These are phyloP conservation scores for Apostasia ramifera DNA, from an alignment of 106 monocot species.

Conservation along the genomic window DNA sequence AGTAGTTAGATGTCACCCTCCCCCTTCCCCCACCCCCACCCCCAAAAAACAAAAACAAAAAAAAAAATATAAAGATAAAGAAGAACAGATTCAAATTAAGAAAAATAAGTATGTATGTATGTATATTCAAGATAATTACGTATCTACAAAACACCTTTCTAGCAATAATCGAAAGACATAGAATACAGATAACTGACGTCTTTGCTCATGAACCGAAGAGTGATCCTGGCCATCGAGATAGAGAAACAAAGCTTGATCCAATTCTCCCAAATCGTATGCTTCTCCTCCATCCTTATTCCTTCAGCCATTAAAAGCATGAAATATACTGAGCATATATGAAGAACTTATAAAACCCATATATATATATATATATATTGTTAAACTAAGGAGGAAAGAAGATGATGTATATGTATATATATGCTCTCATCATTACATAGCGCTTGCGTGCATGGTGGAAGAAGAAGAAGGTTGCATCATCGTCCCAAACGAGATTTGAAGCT, in stretches of 20 bases:
- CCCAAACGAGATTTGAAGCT: slow-evolving; percentile 27
- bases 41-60: no score
- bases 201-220: slow-evolving; percentile 62
- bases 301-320: slow-evolving; percentile 9
- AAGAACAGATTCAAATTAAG: no score
- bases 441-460: slow-evolving; percentile 38
- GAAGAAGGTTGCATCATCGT: slow-evolving; percentile 13
- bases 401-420: neutral
- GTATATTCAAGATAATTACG: no score
- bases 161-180: no score
- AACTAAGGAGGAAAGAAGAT: neutral
- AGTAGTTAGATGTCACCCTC: slow-evolving; percentile 7
- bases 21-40: neutral
- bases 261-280: slow-evolving; percentile 69
- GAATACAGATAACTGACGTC: slow-evolving; percentile 21
- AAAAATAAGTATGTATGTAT: no score
- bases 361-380: neutral
- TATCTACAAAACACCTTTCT: no score
- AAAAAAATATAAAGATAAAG: no score
- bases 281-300: slow-evolving; percentile 28
- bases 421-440: slow-evolving; percentile 27
- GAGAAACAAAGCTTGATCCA: slow-evolving; percentile 86
- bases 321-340: no score
- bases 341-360: no score
- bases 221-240: slow-evolving; percentile 78